Evolutionary conservation across 345 rosid genomes (phyloP), one percentile per base, ranked within the genome.

Genomic region (Sisymbrium altissimum): DNA sequence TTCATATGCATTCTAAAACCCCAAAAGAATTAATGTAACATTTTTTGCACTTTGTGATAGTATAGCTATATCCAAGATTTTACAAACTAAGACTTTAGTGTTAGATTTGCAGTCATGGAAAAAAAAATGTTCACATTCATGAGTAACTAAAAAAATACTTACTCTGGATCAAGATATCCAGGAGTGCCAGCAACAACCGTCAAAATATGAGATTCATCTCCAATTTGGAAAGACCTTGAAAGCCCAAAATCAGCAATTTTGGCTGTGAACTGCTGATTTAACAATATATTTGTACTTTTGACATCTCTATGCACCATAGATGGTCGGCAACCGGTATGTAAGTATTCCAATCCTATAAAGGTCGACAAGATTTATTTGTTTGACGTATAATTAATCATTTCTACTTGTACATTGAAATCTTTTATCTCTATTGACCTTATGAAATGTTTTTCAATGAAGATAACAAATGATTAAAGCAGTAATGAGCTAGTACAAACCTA

Each of bases 221-320:
- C 71, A 0, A 56, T 5, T 45, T 64, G 66, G 23, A 65, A 65
- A 35, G 78, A 64, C 45, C 78, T 73, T n/a, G 78, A 65, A 2
- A 73, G 66, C 0, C 78, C 72, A 0, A 73, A 73, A 65, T 73
- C 71, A 0, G 71, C 70, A 7, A 72, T 70, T 60, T 84, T 86
- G 0, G 78, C 88, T 18, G 59, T 55, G 9, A 85, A 80, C 25
- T 12, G 1, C 6, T 81, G 73, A 27, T 40, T 79, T 18, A 85
- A 44, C 36, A 85, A 74, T 17, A 59, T 59, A 3, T 59, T 36
- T 2, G 45, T 59, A 36, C 17, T 18, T 59, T 59, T 59, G 17
- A 59, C 64, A 36, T 59, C 64, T 59, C 64, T 59, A 2, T 59
- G 64, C 44, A 59, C 50, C 23, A 45, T 45, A 15, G 50, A 45